Evolutionary conservation across 106 monocot species (phyloP), one percentile per base, ranked within the genome.

Genomic region (Hemerocallis citrina): DNA sequence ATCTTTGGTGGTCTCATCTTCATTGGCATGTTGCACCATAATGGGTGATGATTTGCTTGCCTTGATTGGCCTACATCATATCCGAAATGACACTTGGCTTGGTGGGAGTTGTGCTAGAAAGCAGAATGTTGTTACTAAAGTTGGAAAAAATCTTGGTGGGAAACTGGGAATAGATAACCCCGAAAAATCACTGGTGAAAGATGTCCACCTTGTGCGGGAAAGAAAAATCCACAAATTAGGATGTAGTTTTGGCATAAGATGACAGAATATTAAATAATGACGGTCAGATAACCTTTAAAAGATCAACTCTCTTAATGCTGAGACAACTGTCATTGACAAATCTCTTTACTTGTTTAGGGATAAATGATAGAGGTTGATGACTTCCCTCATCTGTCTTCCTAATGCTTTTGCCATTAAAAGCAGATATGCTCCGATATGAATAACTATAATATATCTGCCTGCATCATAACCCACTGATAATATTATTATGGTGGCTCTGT

Each of bases 41-140:
- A 48, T 24, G 48, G 48, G 11, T 20, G 48, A 48, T 48, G 19
- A 23, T 12, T 48, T 48, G 19, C 21, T 2, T 48, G 48, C 48
- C 23, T 48, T 48, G 19, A 8, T 48, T 20, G 48, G 48, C 48
- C 20, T 48, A 48, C 48, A 22, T 48, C 22, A 5, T 45, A 12
- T 48, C 48, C 23, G 48, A 48, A 48, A 22, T 48, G 48, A 48
- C 48, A 48, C 23, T 7, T 48, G 48, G 22, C 48, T 48, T 3
- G 48, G 48, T 22, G 48, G 48, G 19, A 48, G 48, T 48, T 22
- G 12, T 48, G 48, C 22, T 22, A 48, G 48, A 48, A 48, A 48
- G 48, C 48, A 23, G 21, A 48, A 48, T 22, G 48, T 6, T 8
- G 42, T 42, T 48, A 12, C 7, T 48, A 48, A 6, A 23, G 48